These are phyloP conservation scores for Draba incana DNA, from an alignment of 345 rosid species.

Conservation along the genomic window DNA sequence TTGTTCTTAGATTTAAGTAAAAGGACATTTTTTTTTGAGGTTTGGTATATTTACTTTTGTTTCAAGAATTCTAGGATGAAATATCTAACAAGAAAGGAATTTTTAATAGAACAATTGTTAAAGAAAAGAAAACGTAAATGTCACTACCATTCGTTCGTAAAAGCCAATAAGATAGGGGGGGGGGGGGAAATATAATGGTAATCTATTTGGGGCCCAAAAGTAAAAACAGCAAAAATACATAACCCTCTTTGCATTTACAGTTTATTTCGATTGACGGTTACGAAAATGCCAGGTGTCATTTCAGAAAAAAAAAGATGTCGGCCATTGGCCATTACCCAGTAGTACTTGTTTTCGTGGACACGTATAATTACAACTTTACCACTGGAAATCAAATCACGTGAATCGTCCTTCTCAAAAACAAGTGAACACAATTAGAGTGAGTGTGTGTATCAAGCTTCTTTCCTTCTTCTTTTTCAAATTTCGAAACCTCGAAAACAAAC, in stretches of 20 bases:
- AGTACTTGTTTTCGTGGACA: constrained; percentile 9
- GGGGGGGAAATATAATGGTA: too few relatives aligned
- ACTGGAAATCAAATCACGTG: constrained; percentile 13
- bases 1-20: neutral
- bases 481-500: constrained; percentile 2
- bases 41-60: neutral
- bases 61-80: neutral
- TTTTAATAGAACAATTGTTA: neutral
- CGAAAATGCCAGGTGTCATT: neutral
- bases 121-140: neutral
- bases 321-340: neutral
- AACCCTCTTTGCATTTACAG: too few relatives aligned
- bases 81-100: neutral
- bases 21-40: neutral
- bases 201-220: too few relatives aligned
- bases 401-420: neutral
- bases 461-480: neutral
- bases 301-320: constrained; percentile 1
- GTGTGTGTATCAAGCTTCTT: neutral
- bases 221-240: too few relatives aligned
- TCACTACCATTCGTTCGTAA: too few relatives aligned
- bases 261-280: neutral
- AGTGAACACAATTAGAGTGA: neutral
- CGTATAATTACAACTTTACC: constrained; percentile 23
- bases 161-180: too few relatives aligned